Evolutionary conservation across 768 basidiomycete genomes (phyloP).

Genomic region (Hypholoma fasciculare): DNA sequence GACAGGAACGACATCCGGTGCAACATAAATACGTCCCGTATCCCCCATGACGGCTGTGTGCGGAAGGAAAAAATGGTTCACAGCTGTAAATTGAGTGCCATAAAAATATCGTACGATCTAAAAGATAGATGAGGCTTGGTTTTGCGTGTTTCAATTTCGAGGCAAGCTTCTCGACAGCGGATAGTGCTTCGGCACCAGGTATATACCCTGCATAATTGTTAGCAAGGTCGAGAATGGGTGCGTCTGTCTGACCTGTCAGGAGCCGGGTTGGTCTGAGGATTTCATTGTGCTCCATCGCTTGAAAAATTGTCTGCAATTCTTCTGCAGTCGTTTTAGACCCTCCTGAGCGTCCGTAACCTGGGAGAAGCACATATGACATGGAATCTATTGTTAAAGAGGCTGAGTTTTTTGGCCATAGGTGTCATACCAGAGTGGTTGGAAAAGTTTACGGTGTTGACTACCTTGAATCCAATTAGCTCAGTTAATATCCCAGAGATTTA

Average conservation of each 20-base stretch:
- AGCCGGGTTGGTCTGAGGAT: constrained; percentile 71
- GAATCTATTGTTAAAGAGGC: background rate
- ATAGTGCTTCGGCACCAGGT: constrained; percentile 77
- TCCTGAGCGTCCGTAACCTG: constrained; percentile 82
- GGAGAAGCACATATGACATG: background rate
- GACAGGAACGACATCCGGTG: constrained; percentile 81
- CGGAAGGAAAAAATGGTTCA: background rate
- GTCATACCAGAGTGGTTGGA: constrained; percentile 85
- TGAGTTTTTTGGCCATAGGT: constrained; percentile 10
- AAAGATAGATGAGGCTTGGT: constrained; percentile 74
- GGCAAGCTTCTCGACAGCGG: constrained; percentile 63
- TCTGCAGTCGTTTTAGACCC: constrained; percentile 78
- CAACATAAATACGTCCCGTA: constrained; percentile 84
- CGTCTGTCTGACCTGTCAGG: constrained; percentile 62
- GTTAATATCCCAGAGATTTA: background rate
- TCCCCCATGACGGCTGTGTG: constrained; percentile 92
- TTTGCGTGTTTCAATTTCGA: constrained; percentile 56
- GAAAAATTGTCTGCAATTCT: constrained; percentile 77
- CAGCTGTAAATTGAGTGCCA: background rate
- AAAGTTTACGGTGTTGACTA: constrained; percentile 91
- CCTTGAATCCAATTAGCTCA: constrained; percentile 38
- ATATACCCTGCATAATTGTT: constrained; percentile 65
- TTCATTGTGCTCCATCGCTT: constrained; percentile 72
- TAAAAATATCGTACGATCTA: constrained; percentile 73
- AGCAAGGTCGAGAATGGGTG: background rate